Base-by-base conservation (phyloP, 2,329 filamentous ascomycete genomes). In the Knufia fluminis region DNA sequence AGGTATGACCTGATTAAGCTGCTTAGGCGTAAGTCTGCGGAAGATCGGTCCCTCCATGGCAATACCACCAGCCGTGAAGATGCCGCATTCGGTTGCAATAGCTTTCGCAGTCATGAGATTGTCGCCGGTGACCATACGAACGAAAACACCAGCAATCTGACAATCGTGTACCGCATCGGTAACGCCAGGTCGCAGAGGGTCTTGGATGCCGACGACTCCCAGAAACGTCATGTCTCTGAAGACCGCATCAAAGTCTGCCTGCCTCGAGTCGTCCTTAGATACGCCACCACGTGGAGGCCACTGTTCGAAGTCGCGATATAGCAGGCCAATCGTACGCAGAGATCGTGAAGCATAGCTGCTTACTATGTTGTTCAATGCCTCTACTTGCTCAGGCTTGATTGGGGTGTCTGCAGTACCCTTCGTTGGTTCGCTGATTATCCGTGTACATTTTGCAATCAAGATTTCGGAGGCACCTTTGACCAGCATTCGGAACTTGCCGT, bases 121-220 rank as follows among this genome's bases (percentile, higher is more conserved):
- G 68, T 91, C 86, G 55, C 86, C 86, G 3, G 86, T 91, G 2
- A 91, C 86, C 86, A 91, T 91, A 60, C 86, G 83, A 16, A 90
- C 85, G 53, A 83, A 77, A 9, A 91, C 85, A 52, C 86, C 86
- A 3, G 86, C 86, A 49, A 77, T 74, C 62, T 90, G 84, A 61
- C 86, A 90, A 51, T 81, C 74, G 52, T 71, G 72, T 23, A 91
- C 85, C 9, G 86, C 85, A 46, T 87, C 79, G 1, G 73, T 73
- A n/a, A 90, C 86, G 53, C 85, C 85, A 0, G 78, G 74, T 53
- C 86, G 83, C 10, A 90, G 75, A 39, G 86, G 86, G 64, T 91
- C 86, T 62, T 90, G 86, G 54, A 91, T 90, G 59, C 86, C 86
- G 45, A 89, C 83, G 59, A 90, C 73, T 24, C 79, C 77, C 33